Base-by-base conservation (phyloP, 805 yeast genomes). In the Candida yuanshanica region DNA sequence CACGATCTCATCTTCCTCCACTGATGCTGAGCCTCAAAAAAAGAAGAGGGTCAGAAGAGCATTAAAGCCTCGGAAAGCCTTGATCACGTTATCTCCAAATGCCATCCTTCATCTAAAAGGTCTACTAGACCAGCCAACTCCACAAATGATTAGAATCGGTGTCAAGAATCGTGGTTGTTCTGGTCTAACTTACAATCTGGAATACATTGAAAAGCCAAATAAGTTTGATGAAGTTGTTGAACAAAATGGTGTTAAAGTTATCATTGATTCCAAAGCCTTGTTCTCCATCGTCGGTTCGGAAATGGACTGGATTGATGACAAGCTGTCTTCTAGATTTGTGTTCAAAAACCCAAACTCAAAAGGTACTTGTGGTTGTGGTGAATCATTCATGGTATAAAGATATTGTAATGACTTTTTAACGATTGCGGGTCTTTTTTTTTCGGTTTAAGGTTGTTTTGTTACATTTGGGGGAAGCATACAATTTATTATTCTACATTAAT, bases 311-410 rank as follows among this genome's bases (percentile, higher is more conserved):
- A 71, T 87, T 37, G 98, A 93, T 58, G 96, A 93, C 57, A 90
- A 88, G 62, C 69, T 93, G 48, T 76, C 89, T 24, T 81, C 93
- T 12, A 77, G 95, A 56, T 93, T 93, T 60, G 88, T 93, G 16
- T 93, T 93, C 72, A 83, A 75, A 59, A 93, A 93, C 63, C 99
- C 99, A 48, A 93, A 93, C 65, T 84, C 95, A 31, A 93, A 91
- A 68, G 99, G 98, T 24, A 86, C 95, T 37, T 93, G 99, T 66
- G 99, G 99, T 11, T 93, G 99, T 64, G 99, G 99, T 41, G 99
- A 93, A 68, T 87, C 96, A 5, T 93, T 93, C 63, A 93, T 90
- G 96, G 96, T 91, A 8, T 90, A 67, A 58, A 6, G 7, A 10
- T 11, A 14, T 27, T 14, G 18, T 12, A n/a, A 14, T 4, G 31